Base-by-base conservation (phyloP, 2,329 filamentous ascomycete species). In the Alternaria consortialis region DNA sequence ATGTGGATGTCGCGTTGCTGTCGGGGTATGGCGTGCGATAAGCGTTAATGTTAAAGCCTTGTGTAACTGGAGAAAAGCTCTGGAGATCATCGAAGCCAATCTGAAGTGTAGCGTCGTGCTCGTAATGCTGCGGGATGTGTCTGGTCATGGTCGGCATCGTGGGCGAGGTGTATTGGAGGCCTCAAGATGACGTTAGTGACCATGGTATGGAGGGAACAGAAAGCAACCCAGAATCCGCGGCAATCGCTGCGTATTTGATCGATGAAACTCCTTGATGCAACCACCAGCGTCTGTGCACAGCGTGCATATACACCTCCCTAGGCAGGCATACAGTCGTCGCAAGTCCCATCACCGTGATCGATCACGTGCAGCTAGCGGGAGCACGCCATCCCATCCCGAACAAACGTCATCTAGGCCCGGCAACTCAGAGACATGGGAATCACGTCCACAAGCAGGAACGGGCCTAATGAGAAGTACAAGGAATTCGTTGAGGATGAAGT, bases 1-100 rank as follows among this genome's bases (percentile, higher is more conserved):
- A 63, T 44, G 74, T 58, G 47, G 69, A 70, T 39, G 70, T 73
- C 20, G 72, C 72, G 51, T 71, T 75, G 65, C 74, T 76, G 62
- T 75, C 74, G 15, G 74, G 71, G 46, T 77, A 77, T 31, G 74
- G 74, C 17, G 70, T 70, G 55, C 67, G 66, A 53, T 75, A 73
- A 37, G 72, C 58, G 46, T 65, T 68, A 23, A 70, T 67, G 34
- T 64, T 66, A 60, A 70, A 75, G 40, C 64, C 48, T 23, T 71
- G 67, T 20, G 72, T 69, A 23, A 73, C 64, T 5, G 72, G 63
- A 11, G 74, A 76, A 29, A 76, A 71, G 48, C 66, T 66, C 39
- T 67, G 66, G 15, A 76, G 64, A n/a, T 75, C 72, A 54, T 78
- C 75, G 48, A 76, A 62, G 34, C 62, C 62, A 15, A 65, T 50